phyloP scores from a whole-genome alignment of 371 early-diverging fungal species.

The Phascolomyces articulosus region DNA sequence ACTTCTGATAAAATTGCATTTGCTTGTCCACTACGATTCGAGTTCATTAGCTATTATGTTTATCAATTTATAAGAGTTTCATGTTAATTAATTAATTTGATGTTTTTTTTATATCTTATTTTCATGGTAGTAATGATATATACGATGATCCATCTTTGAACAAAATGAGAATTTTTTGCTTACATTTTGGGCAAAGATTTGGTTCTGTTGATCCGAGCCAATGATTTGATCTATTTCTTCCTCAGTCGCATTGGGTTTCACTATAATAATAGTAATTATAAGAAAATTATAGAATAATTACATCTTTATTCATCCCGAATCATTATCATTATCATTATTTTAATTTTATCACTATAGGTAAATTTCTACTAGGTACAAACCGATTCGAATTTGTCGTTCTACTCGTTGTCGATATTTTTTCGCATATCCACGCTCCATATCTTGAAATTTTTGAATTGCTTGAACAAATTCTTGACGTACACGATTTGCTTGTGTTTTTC shows the following conservation, averaged over 20 bases:
- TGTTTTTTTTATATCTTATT: background rate
- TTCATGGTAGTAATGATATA: too few species aligned
- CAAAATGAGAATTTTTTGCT: background rate
- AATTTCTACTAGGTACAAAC: too few species aligned
- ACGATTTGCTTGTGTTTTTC: constrained; percentile 35
- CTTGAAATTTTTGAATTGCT: constrained; percentile 79
- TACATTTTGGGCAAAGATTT: constrained; percentile 81
- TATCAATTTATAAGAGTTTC: background rate
- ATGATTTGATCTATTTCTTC: constrained; percentile 73
- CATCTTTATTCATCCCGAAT: too few species aligned
- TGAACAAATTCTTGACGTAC: constrained; percentile 82
- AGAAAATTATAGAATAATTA: background rate
- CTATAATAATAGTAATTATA: constrained; percentile 26
- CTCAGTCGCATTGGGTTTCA: constrained; percentile 75
- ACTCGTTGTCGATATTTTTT: constrained; percentile 82
- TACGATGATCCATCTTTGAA: background rate
- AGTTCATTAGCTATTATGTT: constrained; percentile 62
- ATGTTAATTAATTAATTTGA: too few species aligned
- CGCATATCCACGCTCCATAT: constrained; percentile 75
- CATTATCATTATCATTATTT: too few species aligned
- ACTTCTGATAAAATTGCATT: constrained; percentile 75
- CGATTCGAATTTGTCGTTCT: constrained; percentile 85
- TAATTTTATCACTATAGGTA: too few species aligned
- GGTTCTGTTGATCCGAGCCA: constrained; percentile 64
- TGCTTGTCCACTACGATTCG: constrained; percentile 73